Base-by-base conservation (phyloP, 2,329 filamentous ascomycete species). In the Aspergillus sclerotialis region DNA sequence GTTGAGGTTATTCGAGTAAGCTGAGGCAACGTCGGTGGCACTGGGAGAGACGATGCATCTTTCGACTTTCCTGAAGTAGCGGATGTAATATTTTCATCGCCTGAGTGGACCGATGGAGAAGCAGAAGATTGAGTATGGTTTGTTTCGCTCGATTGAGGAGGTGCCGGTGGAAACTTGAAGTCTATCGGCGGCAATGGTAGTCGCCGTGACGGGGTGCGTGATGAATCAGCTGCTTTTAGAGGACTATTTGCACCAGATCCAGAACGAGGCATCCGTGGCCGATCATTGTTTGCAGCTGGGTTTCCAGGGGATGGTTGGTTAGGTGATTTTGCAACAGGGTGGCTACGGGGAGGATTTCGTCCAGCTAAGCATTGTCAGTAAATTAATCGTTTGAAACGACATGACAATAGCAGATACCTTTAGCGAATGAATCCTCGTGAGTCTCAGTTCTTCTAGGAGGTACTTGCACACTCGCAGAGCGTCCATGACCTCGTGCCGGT, bases 391-490 rank as follows among this genome's bases (percentile, higher is more conserved):
- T n/a, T 11, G 15, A 32, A 32, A 24, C 8, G 29, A n/a, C n/a
- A n/a, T n/a, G n/a, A n/a, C n/a, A n/a, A 4, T 7, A 19, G 5
- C 6, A 11, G 7, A 27, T 62, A 68, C 67, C 61, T 55, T 63
- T 62, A 38, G 50, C 40, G 27, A 55, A 53, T 14, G 55, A 43
- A 26, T 62, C 63, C 35, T 64, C 63, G 46, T 61, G 61, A 19
- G 58, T 50, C 36, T 62, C 61, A 37, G 60, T 54, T 40, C 61
- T 61, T 42, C 70, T 70, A 30, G 78, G 68, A 43, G 77, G 56
- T 45, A 90, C 82, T 57, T 94, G 88, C 39, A 94, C 64, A 65
- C 88, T 94, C 15, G 85, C 78, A 24, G 87, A 87, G 33, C 88
- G 75, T 30, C 72, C 78, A 67, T 94, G 88, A 4, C 80, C 76